phyloP scores from a whole-genome alignment of 768 basidiomycete genomes.

The Chlorophyllum brunneum region DNA sequence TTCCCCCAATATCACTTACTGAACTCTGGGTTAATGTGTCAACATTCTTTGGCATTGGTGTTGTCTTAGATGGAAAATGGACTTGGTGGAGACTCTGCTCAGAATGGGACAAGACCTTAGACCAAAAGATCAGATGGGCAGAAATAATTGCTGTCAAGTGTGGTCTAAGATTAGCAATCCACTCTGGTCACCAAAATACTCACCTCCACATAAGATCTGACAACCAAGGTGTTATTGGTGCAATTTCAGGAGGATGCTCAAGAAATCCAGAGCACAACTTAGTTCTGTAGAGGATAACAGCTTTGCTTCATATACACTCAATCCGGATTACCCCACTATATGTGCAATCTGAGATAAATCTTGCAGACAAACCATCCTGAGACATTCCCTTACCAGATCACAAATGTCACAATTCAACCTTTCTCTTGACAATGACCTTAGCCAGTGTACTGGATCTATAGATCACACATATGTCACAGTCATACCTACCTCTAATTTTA shows the following conservation, averaged over 20 bases:
- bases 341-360: constrained; percentile 9
- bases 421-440: neutral
- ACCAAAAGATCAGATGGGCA: constrained; percentile 24
- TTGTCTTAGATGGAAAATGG: constrained; percentile 25
- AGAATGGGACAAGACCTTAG: constrained; percentile 14
- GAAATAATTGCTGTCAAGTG: constrained; percentile 26
- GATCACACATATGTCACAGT: neutral
- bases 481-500: too few relatives aligned
- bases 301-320: constrained; percentile 4
- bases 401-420: neutral
- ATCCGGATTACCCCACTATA: constrained; percentile 8
- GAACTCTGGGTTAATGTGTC: constrained; percentile 33
- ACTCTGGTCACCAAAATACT: constrained; percentile 10
- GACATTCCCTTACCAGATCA: neutral
- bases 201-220: constrained; percentile 29
- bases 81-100: constrained; percentile 20
- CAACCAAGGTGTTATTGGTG: constrained; percentile 31
- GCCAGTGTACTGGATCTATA: neutral
- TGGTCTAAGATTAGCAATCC: constrained; percentile 2
- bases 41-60: constrained; percentile 36
- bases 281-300: constrained; percentile 12
- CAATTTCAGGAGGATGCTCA: constrained; percentile 18
- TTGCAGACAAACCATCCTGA: constrained; percentile 13
- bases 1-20: constrained; percentile 8
- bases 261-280: constrained; percentile 17